phyloP scores from a whole-genome alignment of 345 rosid genomes.

The Eutrema heterophyllum region DNA sequence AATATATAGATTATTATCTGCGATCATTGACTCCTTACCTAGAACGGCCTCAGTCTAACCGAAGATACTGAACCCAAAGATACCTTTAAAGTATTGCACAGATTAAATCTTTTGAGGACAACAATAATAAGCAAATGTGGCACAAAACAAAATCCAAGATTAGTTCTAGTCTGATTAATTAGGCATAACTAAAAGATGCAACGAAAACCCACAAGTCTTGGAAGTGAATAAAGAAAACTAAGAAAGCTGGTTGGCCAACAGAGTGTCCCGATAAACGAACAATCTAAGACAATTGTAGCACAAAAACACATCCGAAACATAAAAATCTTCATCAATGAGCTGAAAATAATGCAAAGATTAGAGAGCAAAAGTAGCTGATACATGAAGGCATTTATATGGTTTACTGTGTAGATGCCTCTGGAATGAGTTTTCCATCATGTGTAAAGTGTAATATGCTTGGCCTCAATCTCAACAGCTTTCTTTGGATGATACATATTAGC shows the following conservation, averaged over 20 bases:
- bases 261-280: too few relatives aligned
- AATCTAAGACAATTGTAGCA: neutral
- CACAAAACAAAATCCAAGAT: neutral
- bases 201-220: neutral
- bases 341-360: neutral
- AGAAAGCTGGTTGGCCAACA: too few relatives aligned
- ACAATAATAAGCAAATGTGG: neutral
- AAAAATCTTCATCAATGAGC: neutral
- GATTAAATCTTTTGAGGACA: neutral
- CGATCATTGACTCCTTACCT: neutral
- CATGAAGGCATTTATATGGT: neutral
- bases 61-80: neutral
- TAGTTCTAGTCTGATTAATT: neutral
- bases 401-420: neutral
- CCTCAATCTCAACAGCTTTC: neutral
- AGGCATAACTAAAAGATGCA: neutral
- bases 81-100: neutral
- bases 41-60: neutral
- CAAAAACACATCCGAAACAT: neutral
- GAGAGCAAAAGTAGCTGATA: neutral
- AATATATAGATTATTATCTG: neutral
- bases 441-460: neutral
- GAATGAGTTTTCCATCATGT: neutral
- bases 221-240: neutral
- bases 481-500: neutral